Evolutionary conservation across 805 yeast genomes (phyloP), one percentile per base, ranked within the genome.

Genomic region (Schizosaccharomyces lindneri): DNA sequence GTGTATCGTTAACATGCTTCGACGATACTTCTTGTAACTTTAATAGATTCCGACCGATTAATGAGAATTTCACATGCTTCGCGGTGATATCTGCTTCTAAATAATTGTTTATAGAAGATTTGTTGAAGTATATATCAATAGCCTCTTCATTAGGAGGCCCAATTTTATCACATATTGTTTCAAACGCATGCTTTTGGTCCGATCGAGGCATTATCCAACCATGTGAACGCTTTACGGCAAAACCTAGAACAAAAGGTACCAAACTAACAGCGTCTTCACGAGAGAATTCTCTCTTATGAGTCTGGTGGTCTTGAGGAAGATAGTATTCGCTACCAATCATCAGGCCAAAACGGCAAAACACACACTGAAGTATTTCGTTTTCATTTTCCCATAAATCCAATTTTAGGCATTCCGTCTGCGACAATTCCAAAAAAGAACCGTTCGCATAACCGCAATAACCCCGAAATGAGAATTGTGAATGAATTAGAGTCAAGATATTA

Each of bases 311-410:
- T 51, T 74, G 77, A 0, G 93, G 87, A 1, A 75, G 74, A 64
- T 80, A 81, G 19, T 75, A 74, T 15, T 83, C 87, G 11, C 62
- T 64, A 1, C 82, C 73, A 2, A 88, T 73, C 1, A 74, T 71
- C 61, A 86, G 76, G 57, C 87, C 94, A 66, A 83, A 87, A 9
- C 85, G 77, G 69, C 98, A 93, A 64, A 81, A 76, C 27, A 93
- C 71, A 43, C 87, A 76, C 67, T 90, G 97, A 7, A 87, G 76
- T 59, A 90, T 69, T 57, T 87, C 93, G 7, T 75, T 74, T 59
- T 84, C 89, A 1, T 84, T 76, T 4, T 76, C 76, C 15, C 67
- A 65, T 63, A 74, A 69, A 24, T 75, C 72, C 32, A 78, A 70
- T 0, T 72, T 65, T 17, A 80, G 73, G 43, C 85, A 71, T 21